Evolutionary conservation across 2,329 filamentous ascomycete species (phyloP).

Genomic region (Podosphaera xanthii): DNA sequence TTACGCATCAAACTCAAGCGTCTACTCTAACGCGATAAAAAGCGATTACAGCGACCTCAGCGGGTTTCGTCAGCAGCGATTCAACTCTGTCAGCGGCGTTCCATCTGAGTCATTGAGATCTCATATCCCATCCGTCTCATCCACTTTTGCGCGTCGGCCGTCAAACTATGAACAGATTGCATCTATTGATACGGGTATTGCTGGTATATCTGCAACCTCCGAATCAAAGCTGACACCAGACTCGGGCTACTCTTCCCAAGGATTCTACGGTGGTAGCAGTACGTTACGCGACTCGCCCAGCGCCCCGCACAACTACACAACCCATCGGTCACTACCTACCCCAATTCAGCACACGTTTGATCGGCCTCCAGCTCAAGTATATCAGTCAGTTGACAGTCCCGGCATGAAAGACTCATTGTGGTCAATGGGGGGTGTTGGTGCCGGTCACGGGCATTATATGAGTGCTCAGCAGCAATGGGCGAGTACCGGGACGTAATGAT

Average conservation of each 20-base stretch:
- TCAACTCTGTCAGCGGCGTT: conserved; percentile 10
- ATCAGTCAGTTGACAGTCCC: conserved; percentile 5
- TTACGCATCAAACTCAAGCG: conserved; percentile 7
- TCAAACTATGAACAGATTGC: conserved; percentile 10
- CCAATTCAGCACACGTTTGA: conserved; percentile 10
- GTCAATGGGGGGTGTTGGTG: conserved; percentile 11
- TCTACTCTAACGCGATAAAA: conserved; percentile 10
- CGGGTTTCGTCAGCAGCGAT: conserved; percentile 9
- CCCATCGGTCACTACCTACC: conserved; percentile 10
- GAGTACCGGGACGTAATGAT: conserved; percentile 8
- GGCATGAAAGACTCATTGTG: conserved; percentile 9
- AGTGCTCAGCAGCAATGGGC: conserved; percentile 13
- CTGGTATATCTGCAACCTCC: conserved; percentile 9
- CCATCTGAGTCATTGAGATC: conserved; percentile 5
- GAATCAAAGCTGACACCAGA: conserved; percentile 12
- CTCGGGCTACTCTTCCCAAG: conserved; percentile 12
- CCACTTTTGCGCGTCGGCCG: conserved; percentile 8
- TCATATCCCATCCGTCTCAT: conserved; percentile 7
- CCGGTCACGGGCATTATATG: conserved; percentile 14
- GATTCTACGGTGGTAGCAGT: conserved; percentile 6
- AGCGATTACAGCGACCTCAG: conserved; percentile 9
- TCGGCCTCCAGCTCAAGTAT: conserved; percentile 5
- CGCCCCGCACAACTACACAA: conserved; percentile 6
- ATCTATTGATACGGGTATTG: conserved; percentile 10
- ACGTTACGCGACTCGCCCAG: conserved; percentile 5